Evolutionary conservation across 2,329 filamentous ascomycete genomes (phyloP).

Genomic region (Septoria linicola): DNA sequence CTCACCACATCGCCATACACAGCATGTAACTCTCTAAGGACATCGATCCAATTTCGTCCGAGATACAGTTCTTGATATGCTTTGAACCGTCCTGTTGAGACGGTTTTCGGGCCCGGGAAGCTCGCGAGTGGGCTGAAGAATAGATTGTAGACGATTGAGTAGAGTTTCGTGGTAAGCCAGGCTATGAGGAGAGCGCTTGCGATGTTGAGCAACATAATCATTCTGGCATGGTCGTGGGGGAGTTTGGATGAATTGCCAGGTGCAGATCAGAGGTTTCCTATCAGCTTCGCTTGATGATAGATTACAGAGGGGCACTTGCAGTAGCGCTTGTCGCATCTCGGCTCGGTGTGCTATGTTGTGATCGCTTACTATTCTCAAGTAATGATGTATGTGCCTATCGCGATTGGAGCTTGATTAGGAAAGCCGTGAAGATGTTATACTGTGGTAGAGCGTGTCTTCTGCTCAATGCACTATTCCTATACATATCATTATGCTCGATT

Average conservation of each 20-base stretch:
- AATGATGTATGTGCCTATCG: no score
- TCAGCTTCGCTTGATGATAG: background rate
- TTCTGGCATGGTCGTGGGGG: background rate
- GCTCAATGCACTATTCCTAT: background rate
- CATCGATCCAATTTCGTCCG: slow-evolving; percentile 18
- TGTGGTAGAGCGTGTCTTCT: background rate
- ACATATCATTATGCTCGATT: background rate
- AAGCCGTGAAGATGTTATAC: no score
- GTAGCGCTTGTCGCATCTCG: background rate
- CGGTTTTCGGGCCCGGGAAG: slow-evolving; percentile 15
- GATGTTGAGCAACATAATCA: slow-evolving; percentile 5
- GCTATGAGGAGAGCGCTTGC: slow-evolving; percentile 7
- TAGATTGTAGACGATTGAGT: slow-evolving; percentile 15
- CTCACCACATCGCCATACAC: slow-evolving; percentile 21
- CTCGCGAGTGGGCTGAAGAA: slow-evolving; percentile 16
- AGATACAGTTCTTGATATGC: slow-evolving; percentile 16
- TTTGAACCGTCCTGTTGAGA: slow-evolving; percentile 22
- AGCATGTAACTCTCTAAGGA: slow-evolving; percentile 17
- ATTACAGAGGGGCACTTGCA: slow-evolving; percentile 7
- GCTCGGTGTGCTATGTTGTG: background rate
- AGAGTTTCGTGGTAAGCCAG: slow-evolving; percentile 3
- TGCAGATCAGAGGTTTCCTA: no score
- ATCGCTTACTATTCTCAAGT: background rate
- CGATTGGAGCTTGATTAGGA: no score
- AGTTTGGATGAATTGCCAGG: background rate